These are phyloP conservation scores for Pelagomonas calceolata DNA, from an alignment of 108 stramenopile genomes.

Conservation along the genomic window DNA sequence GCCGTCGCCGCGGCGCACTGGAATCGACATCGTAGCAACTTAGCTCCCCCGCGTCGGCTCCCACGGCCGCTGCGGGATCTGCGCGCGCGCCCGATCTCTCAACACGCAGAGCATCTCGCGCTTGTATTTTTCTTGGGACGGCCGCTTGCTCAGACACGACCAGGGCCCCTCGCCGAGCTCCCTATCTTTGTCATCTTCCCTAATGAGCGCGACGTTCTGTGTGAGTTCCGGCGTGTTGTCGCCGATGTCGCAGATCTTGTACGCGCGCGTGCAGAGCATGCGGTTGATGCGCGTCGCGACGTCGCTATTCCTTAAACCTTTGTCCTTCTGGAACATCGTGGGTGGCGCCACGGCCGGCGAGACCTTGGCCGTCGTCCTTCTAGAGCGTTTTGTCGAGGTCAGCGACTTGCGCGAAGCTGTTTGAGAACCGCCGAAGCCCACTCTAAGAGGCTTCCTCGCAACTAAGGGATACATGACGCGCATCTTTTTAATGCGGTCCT, in stretches of 20 bases:
- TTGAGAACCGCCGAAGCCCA: too few species aligned
- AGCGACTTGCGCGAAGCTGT: too few species aligned
- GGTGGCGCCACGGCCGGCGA: slow-evolving; percentile 33
- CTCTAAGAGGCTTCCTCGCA: not conserved
- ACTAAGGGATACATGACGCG: slow-evolving; percentile 26
- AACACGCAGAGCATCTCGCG: too few species aligned
- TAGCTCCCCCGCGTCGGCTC: too few species aligned
- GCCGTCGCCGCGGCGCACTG: too few species aligned
- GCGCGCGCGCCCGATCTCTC: too few species aligned
- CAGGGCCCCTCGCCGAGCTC: too few species aligned
- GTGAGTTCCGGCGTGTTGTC: slow-evolving; percentile 4
- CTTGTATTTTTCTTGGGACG: too few species aligned
- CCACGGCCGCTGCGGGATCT: too few species aligned
- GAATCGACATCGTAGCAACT: too few species aligned
- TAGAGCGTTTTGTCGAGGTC: too few species aligned
- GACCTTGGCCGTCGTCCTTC: slow-evolving; percentile 14
- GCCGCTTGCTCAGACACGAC: too few species aligned
- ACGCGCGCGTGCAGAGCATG: slow-evolving; percentile 33
- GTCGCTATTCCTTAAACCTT: slow-evolving; percentile 24
- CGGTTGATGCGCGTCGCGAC: slow-evolving; percentile 31
- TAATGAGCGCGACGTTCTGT: not conserved
- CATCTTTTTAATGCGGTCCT: slow-evolving; percentile 24
- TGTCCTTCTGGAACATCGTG: slow-evolving; percentile 36
- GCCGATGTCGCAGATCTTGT: slow-evolving; percentile 33
- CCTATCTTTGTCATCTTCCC: not conserved